Conservation (phyloP, 306 rosid genomes). For the Glycyrrhiza uralensis region DNA sequence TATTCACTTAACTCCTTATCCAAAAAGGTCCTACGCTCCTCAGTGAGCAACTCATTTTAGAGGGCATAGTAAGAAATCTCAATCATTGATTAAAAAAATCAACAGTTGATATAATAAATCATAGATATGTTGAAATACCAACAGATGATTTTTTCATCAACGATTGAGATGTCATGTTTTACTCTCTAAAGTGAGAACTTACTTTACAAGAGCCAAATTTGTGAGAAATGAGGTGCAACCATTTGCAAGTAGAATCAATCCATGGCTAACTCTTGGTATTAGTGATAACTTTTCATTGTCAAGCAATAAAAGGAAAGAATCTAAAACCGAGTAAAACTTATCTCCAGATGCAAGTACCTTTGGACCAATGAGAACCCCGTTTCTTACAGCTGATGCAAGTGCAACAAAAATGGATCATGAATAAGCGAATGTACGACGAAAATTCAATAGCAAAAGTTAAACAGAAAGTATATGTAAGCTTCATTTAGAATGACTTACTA, state of each 20-base stretch:
- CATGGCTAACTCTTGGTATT: neutral
- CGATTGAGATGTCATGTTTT: neutral
- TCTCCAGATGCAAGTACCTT: conserved; percentile 39
- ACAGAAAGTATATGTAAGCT: neutral
- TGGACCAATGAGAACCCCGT: conserved; percentile 52
- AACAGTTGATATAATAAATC: neutral
- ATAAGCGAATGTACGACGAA: neutral
- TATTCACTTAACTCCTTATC: conserved; percentile 11
- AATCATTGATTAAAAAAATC: neutral
- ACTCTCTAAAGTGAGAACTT: neutral
- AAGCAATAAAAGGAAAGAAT: neutral
- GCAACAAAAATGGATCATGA: conserved; percentile 9
- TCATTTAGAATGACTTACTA: conserved; percentile 32
- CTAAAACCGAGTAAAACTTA: conserved; percentile 3
- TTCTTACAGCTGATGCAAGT: conserved; percentile 28
- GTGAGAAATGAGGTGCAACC: neutral
- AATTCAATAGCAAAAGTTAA: neutral
- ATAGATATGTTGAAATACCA: neutral
- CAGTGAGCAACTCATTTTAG: neutral
- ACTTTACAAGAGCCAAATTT: too few species aligned
- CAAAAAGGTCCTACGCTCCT: neutral
- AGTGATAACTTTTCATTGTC: conserved; percentile 1
- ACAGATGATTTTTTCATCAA: neutral
- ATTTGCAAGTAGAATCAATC: neutral
- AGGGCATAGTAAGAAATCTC: neutral